phyloP scores from a whole-genome alignment of 140 eudicot genomes.

The Cichorium intybus region DNA sequence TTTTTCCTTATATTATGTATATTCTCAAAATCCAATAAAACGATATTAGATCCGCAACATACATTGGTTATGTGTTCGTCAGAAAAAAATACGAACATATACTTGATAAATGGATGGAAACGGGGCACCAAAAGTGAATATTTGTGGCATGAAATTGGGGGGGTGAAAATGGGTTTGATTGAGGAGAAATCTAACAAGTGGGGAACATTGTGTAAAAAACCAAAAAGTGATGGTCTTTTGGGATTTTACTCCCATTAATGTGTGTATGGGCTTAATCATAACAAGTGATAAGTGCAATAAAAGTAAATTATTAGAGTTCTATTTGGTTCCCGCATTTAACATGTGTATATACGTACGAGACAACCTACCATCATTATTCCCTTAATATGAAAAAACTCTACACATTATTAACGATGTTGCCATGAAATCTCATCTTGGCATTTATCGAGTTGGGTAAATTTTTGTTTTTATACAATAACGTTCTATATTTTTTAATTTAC shows the following conservation, averaged over 20 bases:
- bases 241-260: constrained; percentile 1
- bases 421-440: neutral
- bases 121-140: neutral
- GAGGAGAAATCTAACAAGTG: neutral
- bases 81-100: too few species aligned
- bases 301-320: constrained; percentile 16
- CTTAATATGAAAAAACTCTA: neutral
- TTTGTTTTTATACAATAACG: neutral
- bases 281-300: constrained; percentile 26
- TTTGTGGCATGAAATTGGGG: neutral
- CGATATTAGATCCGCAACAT: neutral
- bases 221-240: neutral
- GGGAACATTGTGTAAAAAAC: constrained; percentile 1
- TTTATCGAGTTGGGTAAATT: neutral
- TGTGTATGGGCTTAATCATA: constrained; percentile 17
- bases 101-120: neutral
- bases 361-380: constrained; percentile 14
- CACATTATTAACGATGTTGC: neutral
- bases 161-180: neutral
- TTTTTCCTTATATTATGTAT: too few species aligned
- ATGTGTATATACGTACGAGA: constrained; percentile 11
- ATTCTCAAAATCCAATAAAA: neutral
- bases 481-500: neutral
- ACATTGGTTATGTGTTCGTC: neutral
- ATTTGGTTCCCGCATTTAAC: constrained; percentile 14